Evolutionary conservation across 306 rosid species (phyloP), one percentile per base, ranked within the genome.

Genomic region (Glycine soja): DNA sequence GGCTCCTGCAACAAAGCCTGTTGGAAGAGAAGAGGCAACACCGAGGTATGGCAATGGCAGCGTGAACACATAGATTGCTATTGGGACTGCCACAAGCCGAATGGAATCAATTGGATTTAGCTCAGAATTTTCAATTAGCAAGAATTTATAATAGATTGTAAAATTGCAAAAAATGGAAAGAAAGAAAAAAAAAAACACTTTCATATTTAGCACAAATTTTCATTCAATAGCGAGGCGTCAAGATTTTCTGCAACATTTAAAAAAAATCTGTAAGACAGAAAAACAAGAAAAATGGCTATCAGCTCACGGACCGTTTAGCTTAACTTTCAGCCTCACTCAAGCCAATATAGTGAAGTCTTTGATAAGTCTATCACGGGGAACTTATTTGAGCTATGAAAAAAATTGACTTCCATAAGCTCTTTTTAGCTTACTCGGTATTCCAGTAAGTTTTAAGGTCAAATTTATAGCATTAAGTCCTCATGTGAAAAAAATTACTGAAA

Each of bases 41-140:
- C 93, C 98, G 18, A 93, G 87, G 88, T 89, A 91, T 42, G 98
- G 98, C 56, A 93, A 85, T 16, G 97, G 98, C 86, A 93, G 80
- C 6, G 98, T 93, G 90, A 93, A 91, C 85, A 91, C 57, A 58
- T 81, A 93, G 45, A 91, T 84, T 0, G 98, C 86, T 58, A 91
- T 91, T 6, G 98, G 98, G 68, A 93, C 98, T 93, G 98, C 84
- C 82, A 86, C 72, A 70, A 80, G 11, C 63, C 24, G 45, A 61
- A 59, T 82, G 52, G 43, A 65, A 51, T 78, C 18, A 50, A 72
- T 78, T 72, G 32, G 56, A 34, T 68, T 52, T 16, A 30, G 3
- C 63, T 77, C 67, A 32, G 30, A 63, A 72, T 34, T 76, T 65
- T 61, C 53, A 74, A 24, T 73, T n/a, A 58, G 43, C 59, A 59